Conservation (phyloP, 805 yeast genomes). For the Candida ortonii region DNA sequence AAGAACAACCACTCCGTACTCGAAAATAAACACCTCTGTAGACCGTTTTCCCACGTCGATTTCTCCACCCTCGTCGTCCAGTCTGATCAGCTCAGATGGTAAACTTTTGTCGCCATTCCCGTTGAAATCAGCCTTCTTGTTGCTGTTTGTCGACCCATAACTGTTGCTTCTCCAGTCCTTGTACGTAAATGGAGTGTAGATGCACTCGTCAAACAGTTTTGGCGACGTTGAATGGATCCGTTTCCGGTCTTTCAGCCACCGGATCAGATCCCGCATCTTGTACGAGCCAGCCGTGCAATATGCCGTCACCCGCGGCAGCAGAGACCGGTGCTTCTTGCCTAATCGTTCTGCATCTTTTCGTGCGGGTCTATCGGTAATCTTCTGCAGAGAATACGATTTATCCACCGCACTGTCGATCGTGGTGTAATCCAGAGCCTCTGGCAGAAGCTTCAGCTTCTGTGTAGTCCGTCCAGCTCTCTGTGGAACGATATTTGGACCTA, state of each 20-base stretch:
- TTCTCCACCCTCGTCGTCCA: slow-evolving; percentile 95
- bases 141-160: slow-evolving; percentile 12
- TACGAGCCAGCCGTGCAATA: slow-evolving; percentile 95
- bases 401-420: slow-evolving; percentile 20
- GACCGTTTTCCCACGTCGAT: slow-evolving; percentile 77
- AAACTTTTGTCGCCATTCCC: slow-evolving; percentile 8
- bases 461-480: slow-evolving; percentile 74
- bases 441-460: slow-evolving; percentile 68
- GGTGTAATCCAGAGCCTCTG: slow-evolving; percentile 47
- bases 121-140: slow-evolving; percentile 7
- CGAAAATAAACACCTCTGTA: slow-evolving; percentile 84
- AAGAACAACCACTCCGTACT: slow-evolving; percentile 93
- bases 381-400: slow-evolving; percentile 75
- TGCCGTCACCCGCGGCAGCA: slow-evolving; percentile 91
- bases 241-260: slow-evolving; percentile 82
- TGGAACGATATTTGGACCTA: slow-evolving; percentile 56
- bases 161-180: slow-evolving; percentile 67
- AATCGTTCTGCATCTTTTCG: slow-evolving; percentile 90
- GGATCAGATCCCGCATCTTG: slow-evolving; percentile 77
- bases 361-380: slow-evolving; percentile 84
- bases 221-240: slow-evolving; percentile 76
- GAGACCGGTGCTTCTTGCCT: slow-evolving; percentile 79
- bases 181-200: slow-evolving; percentile 85
- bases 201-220: slow-evolving; percentile 87
- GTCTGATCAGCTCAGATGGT: slow-evolving; percentile 49